Conservation (phyloP, 2,329 filamentous ascomycete genomes). For the Pyrenophora teres region DNA sequence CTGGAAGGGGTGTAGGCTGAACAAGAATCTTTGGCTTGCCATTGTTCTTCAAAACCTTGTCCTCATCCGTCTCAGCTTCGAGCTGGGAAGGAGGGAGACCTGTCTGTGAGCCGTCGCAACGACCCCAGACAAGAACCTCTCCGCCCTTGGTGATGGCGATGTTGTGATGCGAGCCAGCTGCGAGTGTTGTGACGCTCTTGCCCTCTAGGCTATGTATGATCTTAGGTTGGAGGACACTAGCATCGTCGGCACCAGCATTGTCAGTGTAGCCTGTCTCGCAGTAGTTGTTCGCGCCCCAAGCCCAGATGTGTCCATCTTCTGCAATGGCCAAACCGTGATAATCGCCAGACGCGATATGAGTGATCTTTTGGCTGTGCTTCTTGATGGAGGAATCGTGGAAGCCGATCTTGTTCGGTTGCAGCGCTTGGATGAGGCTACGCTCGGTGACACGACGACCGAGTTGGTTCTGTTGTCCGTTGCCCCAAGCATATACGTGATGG, state of each 20-base stretch:
- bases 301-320: conserved; percentile 71
- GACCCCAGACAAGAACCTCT: conserved; percentile 64
- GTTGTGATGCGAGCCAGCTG: conserved; percentile 78
- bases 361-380: conserved; percentile 57
- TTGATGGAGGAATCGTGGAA: conserved; percentile 51
- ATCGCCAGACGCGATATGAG: conserved; percentile 69
- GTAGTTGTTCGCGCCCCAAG: conserved; percentile 88
- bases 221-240: conserved; percentile 69
- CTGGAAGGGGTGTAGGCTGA: conserved; percentile 65
- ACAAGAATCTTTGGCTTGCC: conserved; percentile 73
- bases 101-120: conserved; percentile 63
- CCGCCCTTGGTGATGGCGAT: conserved; percentile 60
- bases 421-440: conserved; percentile 59
- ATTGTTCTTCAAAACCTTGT: conserved; percentile 56
- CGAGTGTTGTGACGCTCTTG: conserved; percentile 68
- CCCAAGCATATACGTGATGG: conserved; percentile 72
- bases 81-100: conserved; percentile 44
- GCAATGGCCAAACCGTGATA: conserved; percentile 82
- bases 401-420: conserved; percentile 62
- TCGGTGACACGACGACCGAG: conserved; percentile 69
- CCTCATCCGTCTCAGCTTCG: conserved; percentile 46
- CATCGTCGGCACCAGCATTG: conserved; percentile 69
- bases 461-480: conserved; percentile 72
- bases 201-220: conserved; percentile 68
- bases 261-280: conserved; percentile 74